Conservation (phyloP, 345 rosid genomes). For the Rhizophora apiculata region DNA sequence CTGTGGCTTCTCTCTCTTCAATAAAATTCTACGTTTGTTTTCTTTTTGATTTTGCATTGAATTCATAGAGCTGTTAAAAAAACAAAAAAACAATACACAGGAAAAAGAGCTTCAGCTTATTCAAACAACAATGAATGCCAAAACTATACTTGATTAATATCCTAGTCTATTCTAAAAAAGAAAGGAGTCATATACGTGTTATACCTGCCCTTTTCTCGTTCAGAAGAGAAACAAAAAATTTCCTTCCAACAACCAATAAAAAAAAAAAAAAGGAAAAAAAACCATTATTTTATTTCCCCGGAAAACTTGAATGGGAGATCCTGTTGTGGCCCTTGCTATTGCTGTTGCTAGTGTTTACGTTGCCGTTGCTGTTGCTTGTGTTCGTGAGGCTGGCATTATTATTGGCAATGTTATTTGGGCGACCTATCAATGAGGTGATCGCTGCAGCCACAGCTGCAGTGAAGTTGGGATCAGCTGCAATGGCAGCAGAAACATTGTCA, state of each 20-base stretch:
- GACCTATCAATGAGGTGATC: conserved; percentile 51
- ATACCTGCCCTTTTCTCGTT: conserved; percentile 1
- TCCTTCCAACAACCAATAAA: background rate
- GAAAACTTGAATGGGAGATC: conserved; percentile 32
- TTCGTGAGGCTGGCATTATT: conserved; percentile 17
- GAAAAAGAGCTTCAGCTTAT: conserved; percentile 20
- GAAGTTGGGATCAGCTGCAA: conserved; percentile 59
- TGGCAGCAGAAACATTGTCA: conserved; percentile 42
- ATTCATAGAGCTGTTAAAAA: background rate
- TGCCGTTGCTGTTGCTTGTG: conserved; percentile 18
- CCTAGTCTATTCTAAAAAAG: conserved; percentile 1
- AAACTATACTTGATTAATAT: conserved; percentile 14
- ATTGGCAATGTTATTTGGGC: conserved; percentile 16
- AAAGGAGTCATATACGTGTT: conserved; percentile 9
- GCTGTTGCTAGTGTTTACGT: conserved; percentile 12
- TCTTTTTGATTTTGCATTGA: conserved; percentile 14
- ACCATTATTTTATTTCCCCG: conserved; percentile 22
- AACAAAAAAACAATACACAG: too few relatives aligned
- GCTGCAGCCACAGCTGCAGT: conserved; percentile 70
- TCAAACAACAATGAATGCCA: conserved; percentile 20
- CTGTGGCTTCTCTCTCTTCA: too few relatives aligned
- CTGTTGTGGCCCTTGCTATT: conserved; percentile 31
- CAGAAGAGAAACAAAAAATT: background rate
- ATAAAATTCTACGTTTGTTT: background rate
- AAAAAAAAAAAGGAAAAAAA: background rate